Evolutionary conservation across 495 filamentous ascomycete species (phyloP).

Genomic region (Hypomontagnella submonticulosa): DNA sequence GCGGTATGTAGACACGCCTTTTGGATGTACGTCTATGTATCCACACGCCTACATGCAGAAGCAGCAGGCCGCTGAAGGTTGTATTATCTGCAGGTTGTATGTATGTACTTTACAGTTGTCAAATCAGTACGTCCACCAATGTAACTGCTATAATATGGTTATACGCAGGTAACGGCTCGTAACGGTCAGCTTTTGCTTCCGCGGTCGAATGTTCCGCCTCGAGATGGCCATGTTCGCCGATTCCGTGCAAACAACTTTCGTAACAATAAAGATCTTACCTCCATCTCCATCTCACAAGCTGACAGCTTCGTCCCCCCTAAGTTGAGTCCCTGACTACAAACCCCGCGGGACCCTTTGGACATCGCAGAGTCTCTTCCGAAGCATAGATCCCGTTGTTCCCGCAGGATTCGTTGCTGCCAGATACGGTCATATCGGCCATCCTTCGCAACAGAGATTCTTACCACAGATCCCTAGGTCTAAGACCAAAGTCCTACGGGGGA

Average conservation of each 20-base stretch:
- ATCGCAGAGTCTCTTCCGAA: not conserved
- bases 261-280: slow-evolving; percentile 36
- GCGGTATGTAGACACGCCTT: slow-evolving; percentile 9
- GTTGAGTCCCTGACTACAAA: slow-evolving; percentile 27
- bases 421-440: slow-evolving; percentile 23
- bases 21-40: slow-evolving; percentile 36
- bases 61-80: slow-evolving; percentile 31
- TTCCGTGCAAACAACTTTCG: slow-evolving; percentile 13
- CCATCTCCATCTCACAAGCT: slow-evolving; percentile 2
- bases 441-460: slow-evolving; percentile 22
- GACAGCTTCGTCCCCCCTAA: slow-evolving; percentile 5
- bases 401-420: slow-evolving; percentile 26
- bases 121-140: not conserved
- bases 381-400: slow-evolving; percentile 20
- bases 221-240: too few relatives aligned
- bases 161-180: not conserved
- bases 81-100: slow-evolving; percentile 20
- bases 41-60: slow-evolving; percentile 24
- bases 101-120: slow-evolving; percentile 15
- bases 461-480: slow-evolving; percentile 7
- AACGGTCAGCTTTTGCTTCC: not conserved
- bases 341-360: slow-evolving; percentile 7
- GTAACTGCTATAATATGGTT: too few relatives aligned
- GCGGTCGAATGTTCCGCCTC: slow-evolving; percentile 4
- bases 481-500: slow-evolving; percentile 33